Percentiles rank a stretch among this genome's conserved stretches.
These are phyloP conservation scores for Imleria badia DNA, from an alignment of 768 basidiomycete species.

Conservation along the genomic window DNA sequence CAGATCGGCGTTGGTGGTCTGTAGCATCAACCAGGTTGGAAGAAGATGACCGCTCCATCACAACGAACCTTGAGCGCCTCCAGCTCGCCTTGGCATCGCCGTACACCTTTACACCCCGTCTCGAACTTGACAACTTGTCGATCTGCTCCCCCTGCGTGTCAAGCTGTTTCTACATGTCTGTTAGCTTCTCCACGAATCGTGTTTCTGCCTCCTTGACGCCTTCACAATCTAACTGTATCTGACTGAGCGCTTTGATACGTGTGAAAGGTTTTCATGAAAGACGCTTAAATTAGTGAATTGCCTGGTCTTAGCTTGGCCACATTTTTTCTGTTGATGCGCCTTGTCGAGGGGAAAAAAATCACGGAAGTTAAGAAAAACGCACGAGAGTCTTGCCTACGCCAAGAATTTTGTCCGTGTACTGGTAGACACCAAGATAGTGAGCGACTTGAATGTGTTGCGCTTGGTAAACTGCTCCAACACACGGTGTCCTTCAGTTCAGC, in stretches of 20 bases:
- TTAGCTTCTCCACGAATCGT: slow-evolving; percentile 69
- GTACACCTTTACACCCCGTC: slow-evolving; percentile 73
- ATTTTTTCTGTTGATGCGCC: slow-evolving; percentile 58
- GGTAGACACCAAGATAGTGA: slow-evolving; percentile 94
- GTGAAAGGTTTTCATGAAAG: too few relatives aligned
- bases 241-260: too few relatives aligned
- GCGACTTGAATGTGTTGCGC: slow-evolving; percentile 83
- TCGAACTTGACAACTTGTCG: slow-evolving; percentile 96
- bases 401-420: slow-evolving; percentile 92
- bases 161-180: slow-evolving; percentile 80
- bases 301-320: slow-evolving; percentile 77
- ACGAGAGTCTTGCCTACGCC: slow-evolving; percentile 84
- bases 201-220: slow-evolving; percentile 75
- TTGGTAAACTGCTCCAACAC: slow-evolving; percentile 95
- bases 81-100: slow-evolving; percentile 72
- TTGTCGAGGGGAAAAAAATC: neutral
- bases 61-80: slow-evolving; percentile 74
- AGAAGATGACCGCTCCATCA: neutral
- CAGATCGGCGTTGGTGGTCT: slow-evolving; percentile 77
- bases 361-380: slow-evolving; percentile 28
- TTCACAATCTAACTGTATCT: slow-evolving; percentile 84
- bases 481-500: too few relatives aligned
- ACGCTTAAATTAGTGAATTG: too few relatives aligned
- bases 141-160: slow-evolving; percentile 89
- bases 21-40: neutral